phyloP scores from a whole-genome alignment of 306 rosid genomes.

The Quercus dentata region DNA sequence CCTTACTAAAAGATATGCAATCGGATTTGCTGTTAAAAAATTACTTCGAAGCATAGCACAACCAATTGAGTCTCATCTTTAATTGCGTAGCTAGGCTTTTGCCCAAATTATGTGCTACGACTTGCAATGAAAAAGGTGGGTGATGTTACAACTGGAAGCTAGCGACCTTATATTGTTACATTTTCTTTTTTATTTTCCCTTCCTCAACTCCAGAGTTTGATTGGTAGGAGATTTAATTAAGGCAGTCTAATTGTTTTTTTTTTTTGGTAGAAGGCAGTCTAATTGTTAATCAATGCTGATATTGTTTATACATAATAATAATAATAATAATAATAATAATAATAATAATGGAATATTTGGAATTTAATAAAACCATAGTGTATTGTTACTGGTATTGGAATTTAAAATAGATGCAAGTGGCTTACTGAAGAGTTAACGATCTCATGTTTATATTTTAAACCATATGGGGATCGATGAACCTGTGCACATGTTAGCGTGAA shows the following conservation, averaged over 20 bases:
- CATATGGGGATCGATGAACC: no score
- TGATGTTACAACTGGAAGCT: neutral
- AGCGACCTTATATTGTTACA: no score
- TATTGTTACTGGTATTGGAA: constrained; percentile 7
- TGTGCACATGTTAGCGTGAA: no score
- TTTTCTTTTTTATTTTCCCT: neutral
- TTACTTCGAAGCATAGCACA: neutral
- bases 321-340: no score
- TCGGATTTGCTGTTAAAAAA: neutral
- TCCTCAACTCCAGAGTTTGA: constrained; percentile 33
- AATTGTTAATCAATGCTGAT: neutral
- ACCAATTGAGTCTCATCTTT: neutral
- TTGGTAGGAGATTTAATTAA: constrained; percentile 8
- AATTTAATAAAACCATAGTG: constrained; percentile 3
- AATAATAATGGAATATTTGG: neutral
- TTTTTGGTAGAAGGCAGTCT: no score
- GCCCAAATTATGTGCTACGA: neutral
- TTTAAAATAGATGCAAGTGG: constrained; percentile 21
- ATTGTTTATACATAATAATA: neutral
- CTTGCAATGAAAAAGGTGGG: neutral
- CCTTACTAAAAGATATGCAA: neutral
- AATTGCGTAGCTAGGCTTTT: neutral
- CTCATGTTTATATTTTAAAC: no score
- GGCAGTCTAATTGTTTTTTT: no score
- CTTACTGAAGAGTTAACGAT: constrained; percentile 10